phyloP scores from a whole-genome alignment of 2,329 filamentous ascomycete genomes.

The Aspergillus brunneoviolaceus region DNA sequence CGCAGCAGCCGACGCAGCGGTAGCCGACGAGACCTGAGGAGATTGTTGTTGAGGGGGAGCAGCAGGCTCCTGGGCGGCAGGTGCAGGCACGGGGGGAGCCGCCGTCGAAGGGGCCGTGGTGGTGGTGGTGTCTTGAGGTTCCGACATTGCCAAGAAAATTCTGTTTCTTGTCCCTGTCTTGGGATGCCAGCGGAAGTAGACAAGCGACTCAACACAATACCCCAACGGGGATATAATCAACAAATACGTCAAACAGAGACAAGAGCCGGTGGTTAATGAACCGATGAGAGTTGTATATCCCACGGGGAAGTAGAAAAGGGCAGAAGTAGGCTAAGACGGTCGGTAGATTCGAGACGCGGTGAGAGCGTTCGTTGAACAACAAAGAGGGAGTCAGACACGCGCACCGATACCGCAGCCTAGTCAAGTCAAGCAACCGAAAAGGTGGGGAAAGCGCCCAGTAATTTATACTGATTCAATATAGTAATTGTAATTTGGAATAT shows the following conservation, averaged over 20 bases:
- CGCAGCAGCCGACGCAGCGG: constrained; percentile 34
- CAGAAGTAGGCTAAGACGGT: not conserved
- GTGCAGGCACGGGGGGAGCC: constrained; percentile 25
- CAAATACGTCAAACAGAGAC: constrained; percentile 4
- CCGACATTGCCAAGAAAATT: constrained; percentile 44
- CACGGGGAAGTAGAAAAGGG: not conserved
- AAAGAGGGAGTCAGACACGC: not conserved
- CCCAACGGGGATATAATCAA: not conserved
- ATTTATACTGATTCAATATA: not conserved
- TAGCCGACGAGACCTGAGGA: constrained; percentile 25
- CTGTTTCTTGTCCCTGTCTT: constrained; percentile 32
- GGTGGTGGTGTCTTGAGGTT: constrained; percentile 36
- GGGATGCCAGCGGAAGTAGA: constrained; percentile 30
- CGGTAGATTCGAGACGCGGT: constrained; percentile 6
- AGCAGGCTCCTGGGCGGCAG: constrained; percentile 24
- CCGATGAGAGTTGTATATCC: not conserved
- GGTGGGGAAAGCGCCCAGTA: not conserved
- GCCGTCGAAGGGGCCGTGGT: constrained; percentile 22
- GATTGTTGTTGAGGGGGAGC: constrained; percentile 19
- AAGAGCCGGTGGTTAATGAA: constrained; percentile 1
- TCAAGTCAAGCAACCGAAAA: not conserved
- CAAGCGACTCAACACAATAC: constrained; percentile 14
- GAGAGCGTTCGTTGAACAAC: constrained; percentile 4
- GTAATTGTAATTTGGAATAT: not conserved
- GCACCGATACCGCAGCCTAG: constrained; percentile 1